phyloP scores from a whole-genome alignment of 2,329 filamentous ascomycete genomes.

The Verticillium nubilum region DNA sequence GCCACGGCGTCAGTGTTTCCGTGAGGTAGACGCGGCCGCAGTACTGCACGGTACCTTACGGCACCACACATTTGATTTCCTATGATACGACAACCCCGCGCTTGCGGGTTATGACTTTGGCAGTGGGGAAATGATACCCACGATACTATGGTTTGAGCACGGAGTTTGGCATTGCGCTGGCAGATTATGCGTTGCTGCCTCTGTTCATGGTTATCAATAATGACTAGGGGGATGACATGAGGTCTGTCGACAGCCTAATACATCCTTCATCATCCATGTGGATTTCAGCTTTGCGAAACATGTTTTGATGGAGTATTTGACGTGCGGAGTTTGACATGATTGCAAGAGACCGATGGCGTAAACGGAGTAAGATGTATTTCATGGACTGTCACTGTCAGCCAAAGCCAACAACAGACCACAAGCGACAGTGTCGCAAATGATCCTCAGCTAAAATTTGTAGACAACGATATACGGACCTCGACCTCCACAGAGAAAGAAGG shows the following conservation, averaged over 20 bases:
- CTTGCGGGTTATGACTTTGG: not conserved
- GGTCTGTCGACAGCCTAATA: not conserved
- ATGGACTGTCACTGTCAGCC: too few species aligned
- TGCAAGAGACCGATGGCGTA: too few species aligned
- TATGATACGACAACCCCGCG: not conserved
- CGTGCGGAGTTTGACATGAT: too few species aligned
- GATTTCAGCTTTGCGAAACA: too few species aligned
- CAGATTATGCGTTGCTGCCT: not conserved
- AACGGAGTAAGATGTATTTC: too few species aligned
- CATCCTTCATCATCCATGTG: not conserved
- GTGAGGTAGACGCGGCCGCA: not conserved
- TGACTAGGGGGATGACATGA: too few species aligned
- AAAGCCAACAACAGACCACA: too few species aligned
- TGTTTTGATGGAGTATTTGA: too few species aligned
- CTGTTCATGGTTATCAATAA: not conserved
- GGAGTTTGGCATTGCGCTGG: not conserved
- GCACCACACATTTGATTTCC: not conserved
- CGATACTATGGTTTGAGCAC: not conserved
- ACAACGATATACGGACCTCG: conserved; percentile 4
- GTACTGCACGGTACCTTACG: not conserved
- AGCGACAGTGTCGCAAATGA: too few species aligned
- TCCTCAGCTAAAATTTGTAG: too few species aligned
- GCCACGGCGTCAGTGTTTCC: not conserved
- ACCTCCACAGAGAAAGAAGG: conserved; percentile 1
- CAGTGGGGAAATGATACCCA: not conserved